Base-by-base conservation (phyloP, 768 basidiomycete genomes). In the Suillus hirtellus region DNA sequence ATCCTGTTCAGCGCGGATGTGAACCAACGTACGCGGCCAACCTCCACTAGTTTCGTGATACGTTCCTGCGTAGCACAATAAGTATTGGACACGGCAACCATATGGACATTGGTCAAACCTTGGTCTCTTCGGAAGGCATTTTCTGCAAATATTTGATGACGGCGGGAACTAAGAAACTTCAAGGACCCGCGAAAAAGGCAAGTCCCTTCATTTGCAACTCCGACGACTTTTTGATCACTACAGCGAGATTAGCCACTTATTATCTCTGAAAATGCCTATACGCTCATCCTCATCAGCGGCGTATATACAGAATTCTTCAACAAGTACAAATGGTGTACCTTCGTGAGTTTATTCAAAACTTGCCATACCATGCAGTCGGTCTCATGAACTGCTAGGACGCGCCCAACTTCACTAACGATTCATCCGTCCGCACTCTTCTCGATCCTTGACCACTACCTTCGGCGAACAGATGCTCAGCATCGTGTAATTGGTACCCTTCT, bases 401-500 rank as follows among this genome's bases (percentile, higher is more conserved):
- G 87, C 63, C 90, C 89, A 37, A 84, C 86, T 37, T 84, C 81
- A 52, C 85, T 97, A 62, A 92, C 89, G 55, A 85, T 98, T 65
- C 93, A 96, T 73, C 95, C 96, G 14, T 90, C 93, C 59, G 95
- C 93, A 4, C 86, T 99, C 55, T 93, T 97, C 75, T 89, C 94
- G 60, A 93, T 98, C 80, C 88, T 99, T 68, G 96, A 97, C 78
- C 96, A 98, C 81, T 96, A 95, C 77, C 88, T 98, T 59, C 90
- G 96, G 19, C 87, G 94, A 64, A 89, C 86, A 46, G 88, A 91
- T 68, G 76, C 81, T 34, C 91, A 95, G 69, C 88, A 89, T 64
- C 88, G 96, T 63, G 96, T 98, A 19, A 96, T 99, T 73, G 96
- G 96, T 24, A 97, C 96, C 0, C 87, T 98, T 35, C 89, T 99